Evolutionary conservation across 2,329 filamentous ascomycete species (phyloP).

Genomic region (Calonectria pteridis): DNA sequence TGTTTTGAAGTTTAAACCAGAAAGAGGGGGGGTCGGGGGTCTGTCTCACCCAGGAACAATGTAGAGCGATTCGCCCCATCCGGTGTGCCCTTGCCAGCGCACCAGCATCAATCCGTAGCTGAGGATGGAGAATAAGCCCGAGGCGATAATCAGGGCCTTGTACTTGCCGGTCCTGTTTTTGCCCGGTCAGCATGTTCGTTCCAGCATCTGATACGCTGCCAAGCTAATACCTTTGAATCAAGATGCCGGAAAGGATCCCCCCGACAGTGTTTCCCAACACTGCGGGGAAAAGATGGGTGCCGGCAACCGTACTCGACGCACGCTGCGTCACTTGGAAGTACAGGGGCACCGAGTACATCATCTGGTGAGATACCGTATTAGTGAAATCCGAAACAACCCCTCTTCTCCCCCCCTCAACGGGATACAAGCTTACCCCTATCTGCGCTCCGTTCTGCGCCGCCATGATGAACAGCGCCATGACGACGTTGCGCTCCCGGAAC

Average conservation of each 20-base stretch:
- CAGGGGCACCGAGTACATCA: slow-evolving; percentile 74
- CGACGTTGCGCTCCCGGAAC: slow-evolving; percentile 63
- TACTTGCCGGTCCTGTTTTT: slow-evolving; percentile 67
- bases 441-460: slow-evolving; percentile 69
- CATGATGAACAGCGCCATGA: slow-evolving; percentile 65
- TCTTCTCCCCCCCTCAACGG: too few species aligned
- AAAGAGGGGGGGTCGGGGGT: accelerated
- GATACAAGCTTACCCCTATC: slow-evolving; percentile 32
- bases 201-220: too few species aligned
- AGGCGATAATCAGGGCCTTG: slow-evolving; percentile 65
- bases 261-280: slow-evolving; percentile 76
- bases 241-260: slow-evolving; percentile 69
- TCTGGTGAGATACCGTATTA: slow-evolving; percentile 7
- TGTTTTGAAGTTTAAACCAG: neutral
- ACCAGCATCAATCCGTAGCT: slow-evolving; percentile 66
- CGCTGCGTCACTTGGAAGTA: slow-evolving; percentile 76
- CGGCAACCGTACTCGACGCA: slow-evolving; percentile 69
- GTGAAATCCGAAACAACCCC: neutral
- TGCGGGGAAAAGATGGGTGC: slow-evolving; percentile 73
- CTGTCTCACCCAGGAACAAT: slow-evolving; percentile 61
- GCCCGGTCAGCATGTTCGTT: neutral
- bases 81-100: slow-evolving; percentile 71
- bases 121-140: slow-evolving; percentile 61
- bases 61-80: slow-evolving; percentile 67
- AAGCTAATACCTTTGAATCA: slow-evolving; percentile 61